These are phyloP conservation scores for Cercospora brassicicola DNA, from an alignment of 2,329 filamentous ascomycete genomes.

Conservation along the genomic window DNA sequence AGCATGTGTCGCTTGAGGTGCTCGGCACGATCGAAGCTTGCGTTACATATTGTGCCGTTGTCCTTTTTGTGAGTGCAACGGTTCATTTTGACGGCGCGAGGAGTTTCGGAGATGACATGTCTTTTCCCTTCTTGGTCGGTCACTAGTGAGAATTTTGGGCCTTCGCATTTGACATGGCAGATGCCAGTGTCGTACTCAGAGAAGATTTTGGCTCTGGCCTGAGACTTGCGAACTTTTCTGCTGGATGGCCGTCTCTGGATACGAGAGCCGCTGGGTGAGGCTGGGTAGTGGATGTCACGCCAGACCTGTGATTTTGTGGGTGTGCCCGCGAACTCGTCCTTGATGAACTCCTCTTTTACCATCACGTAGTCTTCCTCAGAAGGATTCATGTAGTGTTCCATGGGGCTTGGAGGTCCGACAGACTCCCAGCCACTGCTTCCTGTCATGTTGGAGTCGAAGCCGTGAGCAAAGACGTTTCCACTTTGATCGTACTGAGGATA, in stretches of 20 bases:
- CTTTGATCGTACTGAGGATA: slow-evolving; percentile 20
- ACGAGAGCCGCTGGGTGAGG: background rate
- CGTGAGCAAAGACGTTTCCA: slow-evolving; percentile 13
- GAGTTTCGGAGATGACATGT: background rate
- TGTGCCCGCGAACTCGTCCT: background rate
- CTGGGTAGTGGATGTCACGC: background rate
- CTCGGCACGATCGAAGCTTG: slow-evolving; percentile 35
- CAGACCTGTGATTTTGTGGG: background rate
- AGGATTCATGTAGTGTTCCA: slow-evolving; percentile 26
- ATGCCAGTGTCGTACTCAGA: slow-evolving; percentile 4
- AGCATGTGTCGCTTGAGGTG: slow-evolving; percentile 37
- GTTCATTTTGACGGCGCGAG: slow-evolving; percentile 13
- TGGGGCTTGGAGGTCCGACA: slow-evolving; percentile 20
- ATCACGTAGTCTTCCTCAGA: slow-evolving; percentile 29
- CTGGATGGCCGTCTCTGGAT: slow-evolving; percentile 15
- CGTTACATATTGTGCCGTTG: slow-evolving; percentile 23
- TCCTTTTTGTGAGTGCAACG: slow-evolving; percentile 22
- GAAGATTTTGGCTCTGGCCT: slow-evolving; percentile 14
- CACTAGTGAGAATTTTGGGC: slow-evolving; percentile 7
- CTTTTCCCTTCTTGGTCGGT: background rate
- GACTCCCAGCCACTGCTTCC: slow-evolving; percentile 19
- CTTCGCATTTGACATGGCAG: slow-evolving; percentile 17
- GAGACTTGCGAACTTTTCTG: slow-evolving; percentile 18
- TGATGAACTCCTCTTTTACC: slow-evolving; percentile 23
- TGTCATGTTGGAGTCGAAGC: slow-evolving; percentile 21